Evolutionary conservation across 768 basidiomycete species (phyloP).

Genomic region (Suillus ampliporus): DNA sequence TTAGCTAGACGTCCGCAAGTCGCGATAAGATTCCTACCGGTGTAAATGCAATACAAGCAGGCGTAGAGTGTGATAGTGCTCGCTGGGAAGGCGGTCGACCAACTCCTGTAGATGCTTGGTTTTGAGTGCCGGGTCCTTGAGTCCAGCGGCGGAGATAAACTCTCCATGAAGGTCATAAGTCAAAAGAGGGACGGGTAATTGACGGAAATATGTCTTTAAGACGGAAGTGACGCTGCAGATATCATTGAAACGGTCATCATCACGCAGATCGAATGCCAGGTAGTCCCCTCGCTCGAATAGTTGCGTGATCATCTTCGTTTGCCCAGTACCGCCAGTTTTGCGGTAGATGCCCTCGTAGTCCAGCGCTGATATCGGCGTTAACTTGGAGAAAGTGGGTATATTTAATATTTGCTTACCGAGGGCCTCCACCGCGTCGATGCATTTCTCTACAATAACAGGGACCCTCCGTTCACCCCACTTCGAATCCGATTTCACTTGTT

Average conservation of each 20-base stretch:
- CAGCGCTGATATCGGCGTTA: constrained; percentile 59
- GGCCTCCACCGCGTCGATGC: constrained; percentile 91
- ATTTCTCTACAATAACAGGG: constrained; percentile 93
- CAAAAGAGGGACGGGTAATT: constrained; percentile 88
- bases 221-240: constrained; percentile 97
- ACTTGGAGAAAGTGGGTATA: neutral
- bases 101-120: constrained; percentile 66
- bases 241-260: constrained; percentile 93
- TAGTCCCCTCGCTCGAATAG: constrained; percentile 95
- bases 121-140: constrained; percentile 67
- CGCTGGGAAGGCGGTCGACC: constrained; percentile 78
- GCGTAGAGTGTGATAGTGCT: constrained; percentile 87
- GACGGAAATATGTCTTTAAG: constrained; percentile 94
- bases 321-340: constrained; percentile 92
- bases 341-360: constrained; percentile 99
- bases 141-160: constrained; percentile 78
- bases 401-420: constrained; percentile 58
- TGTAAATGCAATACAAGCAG: constrained; percentile 87
- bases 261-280: constrained; percentile 82
- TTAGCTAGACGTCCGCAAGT: neutral
- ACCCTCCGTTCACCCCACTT: constrained; percentile 65
- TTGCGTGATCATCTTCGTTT: constrained; percentile 92
- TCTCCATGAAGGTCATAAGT: constrained; percentile 91
- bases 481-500: constrained; percentile 79
- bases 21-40: constrained; percentile 53